Evolutionary conservation across 805 yeast species (phyloP).

Genomic region (Pichia nanzhaoensis): DNA sequence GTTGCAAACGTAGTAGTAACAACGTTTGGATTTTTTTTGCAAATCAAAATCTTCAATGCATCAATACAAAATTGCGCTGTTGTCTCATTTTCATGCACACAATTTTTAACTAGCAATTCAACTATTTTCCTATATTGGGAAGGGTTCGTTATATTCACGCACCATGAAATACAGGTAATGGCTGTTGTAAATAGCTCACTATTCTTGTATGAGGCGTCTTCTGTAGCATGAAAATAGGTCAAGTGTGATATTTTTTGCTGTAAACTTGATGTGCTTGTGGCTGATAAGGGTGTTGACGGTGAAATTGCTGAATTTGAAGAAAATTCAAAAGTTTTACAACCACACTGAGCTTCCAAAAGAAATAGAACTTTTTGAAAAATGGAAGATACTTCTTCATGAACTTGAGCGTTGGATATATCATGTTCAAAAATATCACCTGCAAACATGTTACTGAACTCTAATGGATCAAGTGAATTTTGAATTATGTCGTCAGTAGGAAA

Average conservation of each 20-base stretch:
- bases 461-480: slow-evolving; percentile 28
- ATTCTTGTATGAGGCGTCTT: slow-evolving; percentile 31
- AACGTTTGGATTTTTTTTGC: slow-evolving; percentile 60
- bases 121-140: slow-evolving; percentile 53
- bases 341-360: slow-evolving; percentile 54
- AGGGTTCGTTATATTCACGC: slow-evolving; percentile 30
- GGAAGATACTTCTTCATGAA: slow-evolving; percentile 67
- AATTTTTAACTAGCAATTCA: slow-evolving; percentile 71
- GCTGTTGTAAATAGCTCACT: slow-evolving; percentile 62
- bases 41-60: slow-evolving; percentile 60
- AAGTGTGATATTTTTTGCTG: slow-evolving; percentile 36
- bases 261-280: slow-evolving; percentile 21
- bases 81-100: slow-evolving; percentile 57
- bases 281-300: slow-evolving; percentile 18
- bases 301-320: slow-evolving; percentile 1
- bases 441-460: slow-evolving; percentile 26
- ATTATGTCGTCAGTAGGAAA: slow-evolving; percentile 60
- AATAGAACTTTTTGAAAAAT: slow-evolving; percentile 49
- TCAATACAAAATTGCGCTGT: slow-evolving; percentile 58
- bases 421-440: slow-evolving; percentile 37
- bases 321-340: slow-evolving; percentile 30
- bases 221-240: slow-evolving; percentile 26
- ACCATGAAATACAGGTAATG: slow-evolving; percentile 71
- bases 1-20: slow-evolving; percentile 72
- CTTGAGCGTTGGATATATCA: slow-evolving; percentile 39